A percentile compares a stretch with the other conserved stretches of the same genome.
Conservation (phyloP, 805 yeast species). For the Candida broadrunensis region DNA sequence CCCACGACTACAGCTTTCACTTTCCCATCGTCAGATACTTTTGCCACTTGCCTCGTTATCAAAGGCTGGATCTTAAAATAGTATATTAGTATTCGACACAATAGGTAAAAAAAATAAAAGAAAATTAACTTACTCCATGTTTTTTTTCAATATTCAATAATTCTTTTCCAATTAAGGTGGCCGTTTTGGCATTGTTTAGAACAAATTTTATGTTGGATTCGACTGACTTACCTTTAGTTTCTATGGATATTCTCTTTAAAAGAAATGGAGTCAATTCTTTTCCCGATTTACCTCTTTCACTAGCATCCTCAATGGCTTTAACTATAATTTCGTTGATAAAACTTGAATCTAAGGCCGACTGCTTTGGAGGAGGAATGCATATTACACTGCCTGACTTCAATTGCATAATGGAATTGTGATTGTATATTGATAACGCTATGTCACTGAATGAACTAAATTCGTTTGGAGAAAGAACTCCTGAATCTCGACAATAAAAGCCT, state of each 20-base stretch:
- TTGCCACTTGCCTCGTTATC: neutral
- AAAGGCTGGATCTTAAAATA: neutral
- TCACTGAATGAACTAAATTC: constrained; percentile 48
- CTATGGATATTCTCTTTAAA: constrained; percentile 58
- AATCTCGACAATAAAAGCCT: constrained; percentile 77
- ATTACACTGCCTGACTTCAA: constrained; percentile 69
- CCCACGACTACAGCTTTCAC: constrained; percentile 57
- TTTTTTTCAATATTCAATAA: constrained; percentile 28
- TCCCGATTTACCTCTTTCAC: constrained; percentile 52
- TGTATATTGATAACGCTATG: constrained; percentile 62
- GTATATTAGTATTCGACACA: neutral
- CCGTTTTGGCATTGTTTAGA: constrained; percentile 68
- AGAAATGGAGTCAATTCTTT: constrained; percentile 80
- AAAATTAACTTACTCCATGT: neutral
- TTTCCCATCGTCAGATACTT: constrained; percentile 1
- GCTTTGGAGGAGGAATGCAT: constrained; percentile 78
- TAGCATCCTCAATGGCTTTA: constrained; percentile 58
- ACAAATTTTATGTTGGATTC: constrained; percentile 73
- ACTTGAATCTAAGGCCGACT: constrained; percentile 52
- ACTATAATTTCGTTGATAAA: constrained; percentile 56
- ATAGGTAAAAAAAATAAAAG: neutral
- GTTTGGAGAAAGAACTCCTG: constrained; percentile 72
- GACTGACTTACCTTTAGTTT: constrained; percentile 70
- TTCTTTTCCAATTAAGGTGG: constrained; percentile 62
- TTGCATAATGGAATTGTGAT: constrained; percentile 41